Base-by-base conservation (phyloP, 108 stramenopile species). In the Nitzschia palea region DNA sequence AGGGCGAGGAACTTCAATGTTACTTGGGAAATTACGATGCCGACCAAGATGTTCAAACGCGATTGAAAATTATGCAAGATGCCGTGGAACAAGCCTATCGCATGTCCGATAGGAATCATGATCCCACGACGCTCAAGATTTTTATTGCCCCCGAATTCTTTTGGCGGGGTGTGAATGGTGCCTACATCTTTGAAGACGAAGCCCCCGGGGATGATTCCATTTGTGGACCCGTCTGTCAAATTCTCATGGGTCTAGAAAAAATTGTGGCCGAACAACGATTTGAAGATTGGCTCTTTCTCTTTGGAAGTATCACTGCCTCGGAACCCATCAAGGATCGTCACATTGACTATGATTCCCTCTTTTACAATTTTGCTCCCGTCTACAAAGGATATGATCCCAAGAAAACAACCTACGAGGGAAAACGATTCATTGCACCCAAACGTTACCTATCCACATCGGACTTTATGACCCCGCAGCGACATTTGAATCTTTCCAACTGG, bases 131-230 rank as follows among this genome's bases (percentile, higher is more conserved):
- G 17, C 69, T 89, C 18, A 89, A 89, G 57, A 73, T 89, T 4
- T 89, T 89, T 65, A 51, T 86, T 31, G 88, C 85, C 10, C 88
- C 88, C n/a, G 88, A 89, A 67, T 89, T 89, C 55, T 89, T 69
- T 50, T 89, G 68, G 40, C 64, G 88, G 1, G 85, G 88, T 9
- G 29, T 55, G 10, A 58, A 82, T 60, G 88, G 88, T 30, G 83
- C 85, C 0, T 89, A 82, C 48, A 64, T 63, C 33, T 87, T 87
- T 47, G 25, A 50, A 3, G 80, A 83, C 14, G 81, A 71, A 62
- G 44, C 61, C 28, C 47, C 18, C 28, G 43, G 79, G 2, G 47
- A 55, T 3, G 65, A 61, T 28, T 74, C 68, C 20, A 51, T 71
- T 31, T 80, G 80, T 45, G 57, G 82, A 68, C 32, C 67, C 26